Conservation (phyloP, 257 asterid species). For the Hygrophila difformis region DNA sequence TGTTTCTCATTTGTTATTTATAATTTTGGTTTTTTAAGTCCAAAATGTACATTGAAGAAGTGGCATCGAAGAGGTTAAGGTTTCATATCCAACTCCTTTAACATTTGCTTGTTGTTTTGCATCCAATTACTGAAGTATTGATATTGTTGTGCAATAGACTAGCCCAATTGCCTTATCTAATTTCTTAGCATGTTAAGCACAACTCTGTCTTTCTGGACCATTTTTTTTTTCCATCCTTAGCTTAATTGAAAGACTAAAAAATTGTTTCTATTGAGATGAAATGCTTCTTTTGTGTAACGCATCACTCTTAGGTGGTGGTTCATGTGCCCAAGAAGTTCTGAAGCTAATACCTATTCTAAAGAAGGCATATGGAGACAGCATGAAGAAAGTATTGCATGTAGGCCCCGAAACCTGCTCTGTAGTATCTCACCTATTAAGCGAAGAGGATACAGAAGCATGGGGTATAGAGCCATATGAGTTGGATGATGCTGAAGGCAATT, state of each 20-base stretch:
- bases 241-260: no score
- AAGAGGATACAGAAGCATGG: conserved; percentile 81
- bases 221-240: no score
- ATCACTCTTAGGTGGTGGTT: conserved; percentile 64
- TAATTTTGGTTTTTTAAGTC: conserved; percentile 1
- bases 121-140: no score
- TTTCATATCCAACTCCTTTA: no score
- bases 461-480: conserved; percentile 84
- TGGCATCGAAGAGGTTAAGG: conserved; percentile 2
- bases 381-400: conserved; percentile 68
- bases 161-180: no score
- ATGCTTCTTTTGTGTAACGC: no score
- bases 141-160: no score
- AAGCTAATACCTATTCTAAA: conserved; percentile 49
- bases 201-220: no score
- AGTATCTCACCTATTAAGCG: conserved; percentile 57
- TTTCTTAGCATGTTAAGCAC: no score
- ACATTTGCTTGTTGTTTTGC: no score
- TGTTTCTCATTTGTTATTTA: not conserved
- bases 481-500: conserved; percentile 56
- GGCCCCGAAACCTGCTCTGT: conserved; percentile 84
- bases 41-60: not conserved
- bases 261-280: no score
- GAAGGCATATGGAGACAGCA: conserved; percentile 67
- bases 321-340: conserved; percentile 58